phyloP scores from a whole-genome alignment of 805 yeast genomes.

The Wickerhamiella sorbophila region DNA sequence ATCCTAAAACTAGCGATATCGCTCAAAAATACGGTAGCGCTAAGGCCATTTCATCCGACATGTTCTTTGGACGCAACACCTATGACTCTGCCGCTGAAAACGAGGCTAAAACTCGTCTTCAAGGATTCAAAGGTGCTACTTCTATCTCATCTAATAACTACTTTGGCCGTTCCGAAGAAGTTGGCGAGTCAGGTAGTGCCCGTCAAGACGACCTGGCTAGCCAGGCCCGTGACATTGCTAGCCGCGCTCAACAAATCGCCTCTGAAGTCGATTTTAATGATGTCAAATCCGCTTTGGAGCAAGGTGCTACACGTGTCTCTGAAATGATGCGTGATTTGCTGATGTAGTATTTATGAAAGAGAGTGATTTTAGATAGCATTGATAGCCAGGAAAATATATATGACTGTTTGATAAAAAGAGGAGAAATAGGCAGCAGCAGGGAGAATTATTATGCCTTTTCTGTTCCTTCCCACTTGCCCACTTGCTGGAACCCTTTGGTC shows the following conservation, averaged over 20 bases:
- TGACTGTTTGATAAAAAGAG: no score
- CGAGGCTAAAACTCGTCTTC: conserved; percentile 73
- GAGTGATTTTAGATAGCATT: no score
- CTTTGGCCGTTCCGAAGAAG: conserved; percentile 70
- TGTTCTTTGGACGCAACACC: conserved; percentile 76
- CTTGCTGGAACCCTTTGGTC: conserved; percentile 1
- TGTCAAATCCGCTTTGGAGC: conserved; percentile 81
- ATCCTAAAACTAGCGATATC: conserved; percentile 20
- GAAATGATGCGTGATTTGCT: conserved; percentile 77
- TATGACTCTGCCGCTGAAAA: conserved; percentile 63
- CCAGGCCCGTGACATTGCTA: conserved; percentile 18
- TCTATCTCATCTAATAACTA: conserved; percentile 86
- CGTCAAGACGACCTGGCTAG: conserved; percentile 21
- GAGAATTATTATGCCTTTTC: neutral
- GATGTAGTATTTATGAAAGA: conserved; percentile 5
- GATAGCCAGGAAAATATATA: no score
- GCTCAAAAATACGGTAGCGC: conserved; percentile 62
- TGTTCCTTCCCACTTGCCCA: conserved; percentile 1
- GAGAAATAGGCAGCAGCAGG: neutral
- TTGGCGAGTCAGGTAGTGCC: conserved; percentile 22
- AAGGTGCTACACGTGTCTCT: conserved; percentile 82
- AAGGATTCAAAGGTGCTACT: conserved; percentile 70
- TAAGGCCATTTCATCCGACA: conserved; percentile 93
- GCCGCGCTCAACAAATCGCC: conserved; percentile 30
- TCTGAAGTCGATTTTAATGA: conserved; percentile 84